Evolutionary conservation across 148 eudicot species (phyloP), one percentile per base, ranked within the genome.

Genomic region (Talinum fruticosum): DNA sequence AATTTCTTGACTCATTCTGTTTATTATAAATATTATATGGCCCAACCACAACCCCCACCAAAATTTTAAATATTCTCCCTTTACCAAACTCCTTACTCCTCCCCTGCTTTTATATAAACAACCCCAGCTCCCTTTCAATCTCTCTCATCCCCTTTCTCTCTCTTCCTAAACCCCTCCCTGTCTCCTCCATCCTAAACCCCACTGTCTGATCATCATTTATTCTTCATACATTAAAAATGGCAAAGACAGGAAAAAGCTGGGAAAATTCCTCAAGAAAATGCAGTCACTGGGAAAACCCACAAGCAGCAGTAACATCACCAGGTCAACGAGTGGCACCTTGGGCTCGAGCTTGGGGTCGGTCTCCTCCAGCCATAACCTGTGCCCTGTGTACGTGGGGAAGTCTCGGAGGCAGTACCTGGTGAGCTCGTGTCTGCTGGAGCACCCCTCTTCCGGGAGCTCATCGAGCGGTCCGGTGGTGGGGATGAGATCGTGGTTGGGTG

Each of bases 341-440:
- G 71, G 41, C 30, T 41, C 53, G 5, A 33, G 75, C 37, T 28
- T 24, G 44, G 61, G 53, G 5, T 74, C 67, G 14, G 21, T 72
- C 0, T 51, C n/a, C 5, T 18, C 36, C 30, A 14, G 19, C 18
- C 71, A 44, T 18, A 66, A 74, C 49, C 84, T 79, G 15, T 78
- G 74, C 21, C 84, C 88, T 12, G 89, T 88, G 12, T 88, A 81
- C 83, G 91, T 88, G 5, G 91, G 90, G 1, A 85, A 81, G 62
- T 78, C 85, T 7, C 82, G 87, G 13, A 69, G 92, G 67, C 74
- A 78, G 24, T 89, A 89, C 84, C 79, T 84, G 32, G 83, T 89
- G 1, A 59, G 76, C 57, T 51, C 87, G n/a, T 85, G 87, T 5
- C 82, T 89, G 2, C 54, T 87, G 0, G 81, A 70, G 0, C 90